Base-by-base conservation (phyloP, 495 filamentous ascomycete species). In the Viridothelium virens region DNA sequence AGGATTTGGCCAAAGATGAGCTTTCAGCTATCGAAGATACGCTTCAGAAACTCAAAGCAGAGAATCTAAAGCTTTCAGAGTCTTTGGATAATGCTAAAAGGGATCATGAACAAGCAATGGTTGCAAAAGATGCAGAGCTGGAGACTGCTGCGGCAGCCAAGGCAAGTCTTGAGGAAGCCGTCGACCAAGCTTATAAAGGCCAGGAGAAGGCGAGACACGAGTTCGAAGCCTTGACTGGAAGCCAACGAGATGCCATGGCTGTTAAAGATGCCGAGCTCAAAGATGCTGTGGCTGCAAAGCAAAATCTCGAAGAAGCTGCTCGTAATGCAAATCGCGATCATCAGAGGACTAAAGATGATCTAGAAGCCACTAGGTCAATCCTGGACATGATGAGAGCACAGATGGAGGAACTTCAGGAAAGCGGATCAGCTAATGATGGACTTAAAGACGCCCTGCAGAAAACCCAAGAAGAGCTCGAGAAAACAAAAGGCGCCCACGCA, bases 301-400 rank as follows among this genome's bases (percentile, higher is more conserved):
- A 59, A 59, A 36, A 5, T 7, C 53, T 59, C 6, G 53, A 59
- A 59, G 53, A 59, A 59, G 53, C 53, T 59, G 31, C 36, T 34
- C 53, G 53, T 5, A 59, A 59, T 59, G 53, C 53, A 59, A 59
- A 59, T 7, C 53, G 53, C 7, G 53, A 59, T 7, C 53, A 59
- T 10, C 53, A 59, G 53, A 33, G 53, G 14, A 36, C 53, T 7
- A 59, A 59, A 59, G 53, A 59, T 59, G 53, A 59, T 14, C 14
- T 59, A 31, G 53, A 59, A 59, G 53, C 53, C 7, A 59, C 2
- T 6, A 59, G 53, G 31, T 59, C 53, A 10, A 59, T 59, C 36
- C 53, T 59, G 7, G 53, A 59, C 5, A 59, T 59, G 53, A 59
- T 14, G 25, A 33, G 14, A 36, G 53, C 18, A 9, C 53, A 59